Evolutionary conservation across 1,139 yeast species (phyloP), one percentile per base, ranked within the genome.

Genomic region (Debaryomycetaceae sp.): DNA sequence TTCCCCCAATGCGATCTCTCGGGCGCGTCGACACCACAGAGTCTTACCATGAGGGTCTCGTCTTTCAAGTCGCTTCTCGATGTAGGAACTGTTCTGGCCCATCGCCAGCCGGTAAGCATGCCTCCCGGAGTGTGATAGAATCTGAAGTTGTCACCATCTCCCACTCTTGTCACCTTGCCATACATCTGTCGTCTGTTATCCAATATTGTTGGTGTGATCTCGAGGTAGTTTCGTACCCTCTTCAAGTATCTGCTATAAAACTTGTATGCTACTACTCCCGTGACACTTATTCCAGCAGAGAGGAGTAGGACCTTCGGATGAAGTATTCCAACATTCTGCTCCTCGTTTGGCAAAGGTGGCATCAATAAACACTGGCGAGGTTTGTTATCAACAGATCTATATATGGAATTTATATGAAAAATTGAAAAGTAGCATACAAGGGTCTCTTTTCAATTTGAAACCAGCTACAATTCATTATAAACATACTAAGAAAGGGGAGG

Each of bases 1-100:
- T 87, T 87, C 1, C 99, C 99, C 66, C 89, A 93, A 69, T 93
- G 98, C 1, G 96, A 80, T 37, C 95, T 69, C 60, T 93, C 99
- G 1, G 99, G 99, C 0, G 99, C 99, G 71, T 93, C 99, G n/a
- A 93, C 83, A 0, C 98, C 99, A 63, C 95, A 87, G 31, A 93
- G 66, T 41, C 99, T 72, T 11, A 95, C 80, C 65, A 79, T 75
- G 27, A 80, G 67, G 2, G 88, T 79, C 55, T 80, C 76, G 52
- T 81, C 82, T 54, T 80, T 81, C 42, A 83, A 60, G 34, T 63
- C 70, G 41, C 68, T 56, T 48, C 80, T 70, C 34, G 69, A 61
- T 39, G 56, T 76, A 45, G 58, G 85, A 41, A 66, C 69, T 36
- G 48, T 56, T 43, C 98, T 68, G 17, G 88, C 58, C 96, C 97